Conservation (phyloP, 129 eudicot genomes). For the Centaurea solstitialis region DNA sequence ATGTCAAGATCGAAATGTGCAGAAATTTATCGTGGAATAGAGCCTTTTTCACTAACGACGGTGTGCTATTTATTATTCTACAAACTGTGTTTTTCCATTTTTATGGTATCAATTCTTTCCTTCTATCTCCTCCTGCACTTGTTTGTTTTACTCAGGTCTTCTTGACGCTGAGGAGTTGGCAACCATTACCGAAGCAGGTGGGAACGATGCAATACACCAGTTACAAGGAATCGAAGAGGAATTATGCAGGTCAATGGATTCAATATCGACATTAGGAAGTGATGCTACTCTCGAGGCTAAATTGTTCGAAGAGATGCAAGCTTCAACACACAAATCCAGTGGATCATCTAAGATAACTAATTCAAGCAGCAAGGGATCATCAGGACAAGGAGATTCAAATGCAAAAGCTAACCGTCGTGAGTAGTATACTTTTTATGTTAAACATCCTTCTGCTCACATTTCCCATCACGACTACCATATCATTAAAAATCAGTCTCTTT, state of each 20-base stretch:
- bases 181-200: conserved; percentile 60
- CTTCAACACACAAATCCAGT: conserved; percentile 60
- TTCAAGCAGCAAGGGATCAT: conserved; percentile 22
- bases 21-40: conserved; percentile 87
- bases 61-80: conserved; percentile 27
- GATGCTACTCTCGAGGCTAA: conserved; percentile 60
- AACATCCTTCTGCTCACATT: neutral
- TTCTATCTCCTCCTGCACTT: neutral
- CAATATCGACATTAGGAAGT: conserved; percentile 53
- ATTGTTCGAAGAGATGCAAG: conserved; percentile 64
- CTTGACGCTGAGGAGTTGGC: conserved; percentile 86
- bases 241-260: conserved; percentile 49
- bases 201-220: conserved; percentile 23
- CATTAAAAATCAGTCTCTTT: too few species aligned
- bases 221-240: conserved; percentile 54
- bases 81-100: neutral
- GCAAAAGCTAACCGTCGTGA: conserved; percentile 34
- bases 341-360: conserved; percentile 29
- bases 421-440: conserved; percentile 27
- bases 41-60: conserved; percentile 78
- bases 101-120: neutral
- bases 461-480: too few species aligned
- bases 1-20: conserved; percentile 56
- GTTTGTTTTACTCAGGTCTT: conserved; percentile 41
- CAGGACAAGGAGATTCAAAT: conserved; percentile 25